Conservation (phyloP, 164 flowering plant genomes). For the Tetrastigma voinierianum region DNA sequence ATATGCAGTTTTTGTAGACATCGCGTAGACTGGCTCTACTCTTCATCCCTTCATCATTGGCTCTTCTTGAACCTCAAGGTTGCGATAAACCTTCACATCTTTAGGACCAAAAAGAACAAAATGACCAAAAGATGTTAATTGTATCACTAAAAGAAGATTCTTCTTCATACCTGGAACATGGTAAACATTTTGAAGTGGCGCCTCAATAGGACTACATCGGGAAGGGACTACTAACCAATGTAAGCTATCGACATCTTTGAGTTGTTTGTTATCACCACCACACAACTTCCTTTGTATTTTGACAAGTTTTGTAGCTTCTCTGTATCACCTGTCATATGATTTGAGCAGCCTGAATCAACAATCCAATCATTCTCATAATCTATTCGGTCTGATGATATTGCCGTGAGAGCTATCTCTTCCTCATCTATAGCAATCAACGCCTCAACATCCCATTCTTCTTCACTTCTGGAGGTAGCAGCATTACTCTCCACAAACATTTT, state of each 20-base stretch:
- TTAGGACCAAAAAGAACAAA: too few relatives aligned
- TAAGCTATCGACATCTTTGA: slow-evolving; percentile 14
- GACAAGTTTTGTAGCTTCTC: neutral
- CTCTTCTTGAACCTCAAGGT: too few relatives aligned
- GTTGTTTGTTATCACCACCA: slow-evolving; percentile 16
- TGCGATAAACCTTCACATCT: too few relatives aligned
- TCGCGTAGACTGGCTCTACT: too few relatives aligned
- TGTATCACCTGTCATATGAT: too few relatives aligned
- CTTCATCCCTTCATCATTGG: too few relatives aligned
- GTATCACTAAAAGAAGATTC: too few relatives aligned
- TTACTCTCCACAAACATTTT: slow-evolving; percentile 5
- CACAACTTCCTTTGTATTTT: slow-evolving; percentile 5
- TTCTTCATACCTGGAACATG: too few relatives aligned
- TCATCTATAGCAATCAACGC: neutral
- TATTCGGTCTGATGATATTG: neutral
- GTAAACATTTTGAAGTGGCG: too few relatives aligned
- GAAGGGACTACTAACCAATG: neutral
- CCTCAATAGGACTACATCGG: too few relatives aligned
- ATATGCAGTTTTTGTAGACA: neutral
- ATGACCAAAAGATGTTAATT: too few relatives aligned
- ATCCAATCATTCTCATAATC: slow-evolving; percentile 14
- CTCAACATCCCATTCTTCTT: slow-evolving; percentile 13
- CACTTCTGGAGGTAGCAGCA: neutral
- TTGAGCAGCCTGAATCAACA: too few relatives aligned
- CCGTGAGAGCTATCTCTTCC: slow-evolving; percentile 8